Conservation (phyloP, 2,329 filamentous ascomycete genomes). For the Aspergillus floridensis region DNA sequence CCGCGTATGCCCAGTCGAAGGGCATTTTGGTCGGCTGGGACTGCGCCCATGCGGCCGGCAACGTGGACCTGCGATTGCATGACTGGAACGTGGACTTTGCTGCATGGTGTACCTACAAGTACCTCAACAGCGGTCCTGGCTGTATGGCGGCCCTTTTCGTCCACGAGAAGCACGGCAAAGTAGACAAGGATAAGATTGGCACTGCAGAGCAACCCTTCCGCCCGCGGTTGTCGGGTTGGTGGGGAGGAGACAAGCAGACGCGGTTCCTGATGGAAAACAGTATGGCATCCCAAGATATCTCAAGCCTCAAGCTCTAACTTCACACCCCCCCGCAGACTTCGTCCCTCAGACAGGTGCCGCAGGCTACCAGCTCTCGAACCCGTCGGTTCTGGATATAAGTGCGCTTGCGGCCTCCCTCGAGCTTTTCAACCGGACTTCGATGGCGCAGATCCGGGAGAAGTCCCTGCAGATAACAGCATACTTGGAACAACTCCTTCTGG, state of each 20-base stretch:
- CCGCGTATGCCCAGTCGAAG: slow-evolving; percentile 67
- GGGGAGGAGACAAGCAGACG: slow-evolving; percentile 73
- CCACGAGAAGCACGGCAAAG: slow-evolving; percentile 66
- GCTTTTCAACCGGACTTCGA: slow-evolving; percentile 70
- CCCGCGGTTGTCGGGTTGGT: slow-evolving; percentile 77
- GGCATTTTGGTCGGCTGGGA: slow-evolving; percentile 82
- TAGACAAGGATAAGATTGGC: slow-evolving; percentile 35
- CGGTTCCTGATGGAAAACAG: slow-evolving; percentile 81
- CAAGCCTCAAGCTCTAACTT: neutral
- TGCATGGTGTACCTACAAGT: slow-evolving; percentile 93
- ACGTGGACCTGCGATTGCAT: slow-evolving; percentile 74
- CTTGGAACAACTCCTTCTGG: slow-evolving; percentile 64
- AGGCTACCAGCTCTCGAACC: slow-evolving; percentile 84
- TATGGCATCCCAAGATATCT: slow-evolving; percentile 12
- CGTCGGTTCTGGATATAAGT: slow-evolving; percentile 73
- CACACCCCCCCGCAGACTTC: slow-evolving; percentile 52
- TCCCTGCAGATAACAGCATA: slow-evolving; percentile 73
- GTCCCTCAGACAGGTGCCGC: slow-evolving; percentile 72
- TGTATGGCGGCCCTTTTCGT: slow-evolving; percentile 78
- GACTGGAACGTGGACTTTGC: slow-evolving; percentile 92
- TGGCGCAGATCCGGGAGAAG: slow-evolving; percentile 67
- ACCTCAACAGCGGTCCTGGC: slow-evolving; percentile 82
- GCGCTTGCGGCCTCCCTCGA: slow-evolving; percentile 70
- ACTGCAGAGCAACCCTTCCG: slow-evolving; percentile 52
- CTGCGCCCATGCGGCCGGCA: slow-evolving; percentile 80